Evolutionary conservation across 176 grass and related monocot genomes (phyloP).

Genomic region (bread wheat (Triticum aestivum)): IWGSC_CS_RefSeq_v2.1 NC_057813.1:4228853-4229352

Average conservation of each 20-base stretch:
- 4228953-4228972: conserved; percentile 38
- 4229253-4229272: conserved; percentile 52
- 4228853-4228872: conserved; percentile 57
- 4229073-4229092: not conserved
- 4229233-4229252: conserved; percentile 49
- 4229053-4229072: too few relatives aligned
- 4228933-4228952: conserved; percentile 54
- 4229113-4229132: not conserved
- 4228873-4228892: conserved; percentile 73
- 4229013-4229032: not conserved
- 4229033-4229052: too few relatives aligned
- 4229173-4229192: conserved; percentile 40
- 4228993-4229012: not conserved
- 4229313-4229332: not conserved
- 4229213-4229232: conserved; percentile 32
- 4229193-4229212: conserved; percentile 54
- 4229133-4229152: not conserved
- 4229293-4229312: not conserved
- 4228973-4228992: conserved; percentile 65
- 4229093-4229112: not conserved
- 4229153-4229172: conserved; percentile 61
- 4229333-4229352: not conserved
- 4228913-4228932: conserved; percentile 44
- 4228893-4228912: conserved; percentile 45
- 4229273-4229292: conserved; percentile 52